Base-by-base conservation (phyloP, 768 basidiomycete genomes). In the Amanita muscaria region DNA sequence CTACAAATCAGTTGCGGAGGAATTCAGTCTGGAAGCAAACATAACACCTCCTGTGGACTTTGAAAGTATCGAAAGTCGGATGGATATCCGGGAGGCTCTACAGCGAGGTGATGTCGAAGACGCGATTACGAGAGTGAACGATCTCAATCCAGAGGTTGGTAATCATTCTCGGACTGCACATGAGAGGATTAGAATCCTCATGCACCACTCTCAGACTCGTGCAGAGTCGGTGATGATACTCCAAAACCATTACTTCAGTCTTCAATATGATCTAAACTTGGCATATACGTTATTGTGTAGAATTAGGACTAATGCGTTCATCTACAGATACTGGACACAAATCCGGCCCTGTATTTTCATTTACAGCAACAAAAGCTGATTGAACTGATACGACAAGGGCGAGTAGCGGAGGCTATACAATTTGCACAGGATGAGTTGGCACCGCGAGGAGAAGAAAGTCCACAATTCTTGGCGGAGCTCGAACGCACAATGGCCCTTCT, bases 401-500 rank as follows among this genome's bases (percentile, higher is more conserved):
- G 76, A 22, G 78, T 91, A 49, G 63, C 69, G 5, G 83, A 88
- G 32, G 96, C 93, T 0, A 66, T 99, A 38, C 68, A 77, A 43
- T 99, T 98, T 67, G 96, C 96, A 2, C 90, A 97, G 54, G 75
- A 80, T 40, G 92, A 98, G 60, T 72, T 99, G 9, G 96, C 96
- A 4, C 92, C 91, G 14, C 81, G 93, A 5, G 94, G 91, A 3
- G 90, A 96, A 57, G 89, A 96, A 67, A 88, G 84, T 48, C 92
- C 91, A 0, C 88, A 94, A 60, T 97, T 94, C 62, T 71, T 98
- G 35, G 66, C 78, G 15, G 93, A 98, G 60, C 69, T 98, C 34
- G 96, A 99, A 64, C 76, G 82, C 40, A 94, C 93, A 23, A 97
- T 98, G 91, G 88, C 91, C 25, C 64, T 98, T 37, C 66, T 99